Conservation (phyloP, 495 filamentous ascomycete genomes). For the Apodospora peruviana region DNA sequence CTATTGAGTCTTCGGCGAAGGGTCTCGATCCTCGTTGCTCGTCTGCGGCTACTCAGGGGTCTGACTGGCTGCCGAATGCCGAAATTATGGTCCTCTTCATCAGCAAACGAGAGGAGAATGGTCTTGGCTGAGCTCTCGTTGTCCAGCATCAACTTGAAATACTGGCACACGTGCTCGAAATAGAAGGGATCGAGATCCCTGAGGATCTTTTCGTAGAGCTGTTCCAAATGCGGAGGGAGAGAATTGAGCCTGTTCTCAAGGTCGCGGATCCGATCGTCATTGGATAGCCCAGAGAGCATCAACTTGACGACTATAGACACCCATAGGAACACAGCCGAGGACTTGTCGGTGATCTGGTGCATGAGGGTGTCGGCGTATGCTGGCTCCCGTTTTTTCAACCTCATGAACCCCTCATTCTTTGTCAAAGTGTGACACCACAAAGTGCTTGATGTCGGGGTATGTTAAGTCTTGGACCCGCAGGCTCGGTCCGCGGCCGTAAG, state of each 20-base stretch:
- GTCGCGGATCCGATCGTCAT: constrained; percentile 17
- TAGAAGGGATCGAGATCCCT: constrained; percentile 20
- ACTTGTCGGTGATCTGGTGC: constrained; percentile 12
- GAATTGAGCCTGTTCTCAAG: constrained; percentile 12
- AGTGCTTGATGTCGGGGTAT: constrained; percentile 22
- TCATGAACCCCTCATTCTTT: constrained; percentile 8
- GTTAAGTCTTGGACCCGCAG: constrained; percentile 28
- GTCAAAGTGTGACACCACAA: constrained; percentile 16
- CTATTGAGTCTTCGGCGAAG: background rate
- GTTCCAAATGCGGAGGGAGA: constrained; percentile 19
- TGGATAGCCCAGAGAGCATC: constrained; percentile 11
- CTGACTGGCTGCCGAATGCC: background rate
- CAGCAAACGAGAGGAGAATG: constrained; percentile 19
- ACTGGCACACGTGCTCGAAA: constrained; percentile 17
- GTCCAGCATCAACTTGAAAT: constrained; percentile 17
- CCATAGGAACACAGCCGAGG: constrained; percentile 29
- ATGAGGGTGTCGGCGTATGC: constrained; percentile 5
- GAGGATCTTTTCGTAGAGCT: constrained; percentile 15
- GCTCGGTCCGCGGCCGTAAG: constrained; percentile 16
- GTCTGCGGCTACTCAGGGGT: background rate
- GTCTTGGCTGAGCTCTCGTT: constrained; percentile 1
- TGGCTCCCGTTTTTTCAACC: background rate
- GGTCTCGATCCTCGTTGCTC: background rate
- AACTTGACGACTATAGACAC: constrained; percentile 23
- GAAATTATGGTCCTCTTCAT: constrained; percentile 10